A percentile compares a stretch with the other conserved stretches of the same genome.
These are phyloP conservation scores for Arabidopsis suecica DNA, from an alignment of 345 rosid species.

Conservation along the genomic window DNA sequence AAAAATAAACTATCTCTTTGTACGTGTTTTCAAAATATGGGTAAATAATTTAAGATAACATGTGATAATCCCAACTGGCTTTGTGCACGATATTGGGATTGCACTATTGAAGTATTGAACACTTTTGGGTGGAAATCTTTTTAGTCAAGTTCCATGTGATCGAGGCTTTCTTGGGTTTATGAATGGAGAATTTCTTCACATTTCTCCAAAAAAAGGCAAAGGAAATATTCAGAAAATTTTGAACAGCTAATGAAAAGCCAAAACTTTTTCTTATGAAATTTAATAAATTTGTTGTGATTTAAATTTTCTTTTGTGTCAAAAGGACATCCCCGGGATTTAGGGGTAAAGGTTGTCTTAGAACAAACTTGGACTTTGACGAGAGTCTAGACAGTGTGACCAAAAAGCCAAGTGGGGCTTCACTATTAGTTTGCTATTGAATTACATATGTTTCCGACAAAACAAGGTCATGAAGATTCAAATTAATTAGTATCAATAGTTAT, in stretches of 20 bases:
- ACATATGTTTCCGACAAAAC: not conserved
- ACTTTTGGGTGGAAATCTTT: slow-evolving; percentile 36
- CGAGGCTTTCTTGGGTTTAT: slow-evolving; percentile 49
- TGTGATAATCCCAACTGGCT: slow-evolving; percentile 18
- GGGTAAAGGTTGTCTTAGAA: slow-evolving; percentile 54
- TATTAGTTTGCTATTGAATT: slow-evolving; percentile 29
- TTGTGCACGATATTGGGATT: slow-evolving; percentile 43
- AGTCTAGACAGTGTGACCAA: slow-evolving; percentile 30
- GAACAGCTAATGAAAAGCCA: slow-evolving; percentile 43
- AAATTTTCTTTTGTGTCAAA: slow-evolving; percentile 38
- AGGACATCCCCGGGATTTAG: slow-evolving; percentile 63
- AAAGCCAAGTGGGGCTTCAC: slow-evolving; percentile 43
- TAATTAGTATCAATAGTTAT: not conserved
- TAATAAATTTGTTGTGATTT: slow-evolving; percentile 12
- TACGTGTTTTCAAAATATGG: not conserved
- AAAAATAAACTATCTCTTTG: not conserved
- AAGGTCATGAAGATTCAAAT: slow-evolving; percentile 24
- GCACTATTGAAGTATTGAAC: slow-evolving; percentile 39
- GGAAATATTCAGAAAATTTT: slow-evolving; percentile 24
- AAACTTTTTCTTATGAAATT: slow-evolving; percentile 28
- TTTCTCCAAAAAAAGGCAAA: slow-evolving; percentile 35
- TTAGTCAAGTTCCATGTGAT: slow-evolving; percentile 49
- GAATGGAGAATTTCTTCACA: slow-evolving; percentile 43
- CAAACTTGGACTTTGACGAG: slow-evolving; percentile 72
- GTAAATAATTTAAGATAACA: slow-evolving; percentile 5